Evolutionary conservation across 2,329 filamentous ascomycete genomes (phyloP).

Genomic region (Aspergillus sp.): DNA sequence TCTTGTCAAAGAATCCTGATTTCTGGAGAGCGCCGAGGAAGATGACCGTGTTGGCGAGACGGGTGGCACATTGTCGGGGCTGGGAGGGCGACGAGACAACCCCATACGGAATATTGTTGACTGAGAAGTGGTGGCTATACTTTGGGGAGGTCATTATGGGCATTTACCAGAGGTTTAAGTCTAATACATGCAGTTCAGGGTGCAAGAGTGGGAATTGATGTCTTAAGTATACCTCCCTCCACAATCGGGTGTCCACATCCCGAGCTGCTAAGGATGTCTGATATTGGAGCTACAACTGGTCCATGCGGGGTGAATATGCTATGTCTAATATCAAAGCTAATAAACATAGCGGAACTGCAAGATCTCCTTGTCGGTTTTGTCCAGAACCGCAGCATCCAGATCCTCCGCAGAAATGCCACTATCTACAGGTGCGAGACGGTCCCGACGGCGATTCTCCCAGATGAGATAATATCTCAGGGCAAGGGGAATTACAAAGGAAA

Average conservation of each 20-base stretch:
- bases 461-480: constrained; percentile 4
- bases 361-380: constrained; percentile 7
- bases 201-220: background rate
- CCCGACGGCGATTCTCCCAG: constrained; percentile 9
- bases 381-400: constrained; percentile 4
- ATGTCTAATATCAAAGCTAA: background rate
- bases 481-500: background rate
- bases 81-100: constrained; percentile 47
- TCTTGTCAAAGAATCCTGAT: constrained; percentile 27
- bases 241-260: background rate
- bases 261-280: background rate
- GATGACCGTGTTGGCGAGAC: constrained; percentile 52
- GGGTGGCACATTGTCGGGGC: constrained; percentile 50
- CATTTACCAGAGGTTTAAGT: too few species aligned
- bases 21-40: constrained; percentile 50
- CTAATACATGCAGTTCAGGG: background rate
- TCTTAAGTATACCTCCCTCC: background rate
- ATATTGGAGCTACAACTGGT: too few species aligned
- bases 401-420: background rate
- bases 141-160: constrained; percentile 19
- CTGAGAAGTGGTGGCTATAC: constrained; percentile 44
- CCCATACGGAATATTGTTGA: constrained; percentile 56
- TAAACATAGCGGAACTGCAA: constrained; percentile 14
- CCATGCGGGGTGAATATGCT: too few species aligned
- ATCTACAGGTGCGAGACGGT: background rate